Conservation (phyloP, 345 rosid species). For the Brassica rapa region DNA sequence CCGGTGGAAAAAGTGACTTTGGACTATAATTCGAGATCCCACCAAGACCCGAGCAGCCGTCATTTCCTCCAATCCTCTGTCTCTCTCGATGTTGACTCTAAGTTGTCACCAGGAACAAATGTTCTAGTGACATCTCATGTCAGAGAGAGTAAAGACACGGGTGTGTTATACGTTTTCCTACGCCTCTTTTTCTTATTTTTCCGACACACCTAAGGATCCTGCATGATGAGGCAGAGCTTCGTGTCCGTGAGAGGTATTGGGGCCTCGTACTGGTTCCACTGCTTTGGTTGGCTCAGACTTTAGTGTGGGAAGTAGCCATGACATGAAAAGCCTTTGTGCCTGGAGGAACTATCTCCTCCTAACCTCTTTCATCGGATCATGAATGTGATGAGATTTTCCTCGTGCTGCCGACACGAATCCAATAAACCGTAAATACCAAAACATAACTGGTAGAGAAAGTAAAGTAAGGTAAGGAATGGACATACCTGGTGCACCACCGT, state of each 20-base stretch:
- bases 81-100: conserved; percentile 41
- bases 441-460: not conserved
- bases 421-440: not conserved
- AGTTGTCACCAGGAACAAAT: conserved; percentile 31
- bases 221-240: conserved; percentile 15
- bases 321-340: conserved; percentile 34
- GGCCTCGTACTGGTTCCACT: not conserved
- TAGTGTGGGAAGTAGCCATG: conserved; percentile 11
- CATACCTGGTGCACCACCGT: conserved; percentile 39
- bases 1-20: conserved; percentile 54
- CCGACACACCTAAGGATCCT: not conserved
- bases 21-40: conserved; percentile 54
- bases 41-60: conserved; percentile 41
- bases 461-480: not conserved
- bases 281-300: conserved; percentile 24
- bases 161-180: conserved; percentile 32
- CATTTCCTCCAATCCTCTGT: conserved; percentile 53
- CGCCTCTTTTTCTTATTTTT: conserved; percentile 13
- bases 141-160: conserved; percentile 6
- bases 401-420: conserved; percentile 10
- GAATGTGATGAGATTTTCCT: conserved; percentile 22
- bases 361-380: conserved; percentile 1
- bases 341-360: conserved; percentile 29
- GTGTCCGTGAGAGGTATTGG: not conserved
- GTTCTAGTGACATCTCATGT: conserved; percentile 31